Evolutionary conservation across 192 early-diverging fungal species (phyloP).

Genomic region (Thamnidium elegans): DNA sequence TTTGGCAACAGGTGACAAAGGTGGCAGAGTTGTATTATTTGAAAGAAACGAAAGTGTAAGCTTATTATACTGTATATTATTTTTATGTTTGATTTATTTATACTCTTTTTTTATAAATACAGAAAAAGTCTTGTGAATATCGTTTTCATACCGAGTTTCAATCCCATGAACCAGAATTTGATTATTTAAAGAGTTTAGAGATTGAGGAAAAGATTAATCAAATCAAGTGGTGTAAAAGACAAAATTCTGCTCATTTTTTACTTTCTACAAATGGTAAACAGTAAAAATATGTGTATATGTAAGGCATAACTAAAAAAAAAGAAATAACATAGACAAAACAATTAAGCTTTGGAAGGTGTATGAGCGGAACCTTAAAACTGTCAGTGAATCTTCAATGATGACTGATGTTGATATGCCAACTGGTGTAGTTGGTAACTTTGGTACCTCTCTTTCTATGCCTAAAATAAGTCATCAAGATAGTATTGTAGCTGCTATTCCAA

Average conservation of each 20-base stretch:
- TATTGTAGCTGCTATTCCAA: slow-evolving; percentile 91
- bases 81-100: background rate
- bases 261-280: slow-evolving; percentile 89
- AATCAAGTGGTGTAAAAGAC: slow-evolving; percentile 96
- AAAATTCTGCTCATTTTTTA: slow-evolving; percentile 94
- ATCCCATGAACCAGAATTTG: slow-evolving; percentile 99
- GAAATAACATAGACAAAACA: slow-evolving; percentile 63
- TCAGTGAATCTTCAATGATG: slow-evolving; percentile 84
- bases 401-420: background rate
- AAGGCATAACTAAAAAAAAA: background rate
- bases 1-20: slow-evolving; percentile 88
- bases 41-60: slow-evolving; percentile 85
- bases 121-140: slow-evolving; percentile 99
- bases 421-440: slow-evolving; percentile 21
- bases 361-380: slow-evolving; percentile 94
- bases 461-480: slow-evolving; percentile 92
- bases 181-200: slow-evolving; percentile 98
- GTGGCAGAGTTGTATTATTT: slow-evolving; percentile 85
- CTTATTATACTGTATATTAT: background rate
- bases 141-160: slow-evolving; percentile 99
- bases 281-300: too few relatives aligned
- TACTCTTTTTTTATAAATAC: slow-evolving; percentile 16
- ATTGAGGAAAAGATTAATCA: slow-evolving; percentile 99
- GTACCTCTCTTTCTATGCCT: slow-evolving; percentile 66
- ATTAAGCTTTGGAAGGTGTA: slow-evolving; percentile 99